phyloP scores from a whole-genome alignment of 2,329 filamentous ascomycete genomes.

The Harringtonia aguacate region DNA sequence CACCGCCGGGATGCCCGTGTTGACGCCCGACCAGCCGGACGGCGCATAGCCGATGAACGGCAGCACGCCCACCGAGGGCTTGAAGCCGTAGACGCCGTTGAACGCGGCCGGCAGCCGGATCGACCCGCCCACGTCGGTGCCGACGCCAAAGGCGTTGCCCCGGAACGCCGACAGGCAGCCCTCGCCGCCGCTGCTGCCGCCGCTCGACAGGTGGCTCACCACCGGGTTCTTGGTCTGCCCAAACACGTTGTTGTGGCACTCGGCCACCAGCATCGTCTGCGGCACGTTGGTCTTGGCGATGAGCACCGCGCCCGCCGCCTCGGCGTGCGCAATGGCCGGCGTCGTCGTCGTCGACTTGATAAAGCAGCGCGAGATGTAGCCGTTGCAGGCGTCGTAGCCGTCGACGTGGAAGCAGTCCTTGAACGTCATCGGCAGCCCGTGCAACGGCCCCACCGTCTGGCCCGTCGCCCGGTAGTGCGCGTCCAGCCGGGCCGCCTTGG shows the following conservation, averaged over 20 bases:
- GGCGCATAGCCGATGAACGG: constrained; percentile 11
- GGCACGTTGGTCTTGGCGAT: constrained; percentile 16
- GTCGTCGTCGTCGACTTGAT: constrained; percentile 10
- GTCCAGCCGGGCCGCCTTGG: constrained; percentile 21
- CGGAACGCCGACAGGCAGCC: constrained; percentile 22
- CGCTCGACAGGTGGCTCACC: constrained; percentile 21
- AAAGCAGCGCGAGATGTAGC: constrained; percentile 7
- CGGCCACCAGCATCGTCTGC: constrained; percentile 17
- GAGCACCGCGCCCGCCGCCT: constrained; percentile 19
- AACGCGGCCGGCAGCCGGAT: constrained; percentile 20
- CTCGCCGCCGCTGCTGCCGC: constrained; percentile 27
- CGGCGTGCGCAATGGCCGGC: constrained; percentile 15
- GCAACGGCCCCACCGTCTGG: constrained; percentile 23
- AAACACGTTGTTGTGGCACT: constrained; percentile 26
- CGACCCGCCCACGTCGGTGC: constrained; percentile 19
- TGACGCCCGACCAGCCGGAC: constrained; percentile 9
- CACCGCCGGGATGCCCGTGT: constrained; percentile 9
- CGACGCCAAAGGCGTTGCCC: constrained; percentile 36
- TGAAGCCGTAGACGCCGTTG: constrained; percentile 21
- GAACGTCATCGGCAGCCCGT: constrained; percentile 28
- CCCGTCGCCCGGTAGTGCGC: constrained; percentile 18
- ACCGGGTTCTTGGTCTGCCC: constrained; percentile 24
- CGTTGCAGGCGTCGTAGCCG: constrained; percentile 8
- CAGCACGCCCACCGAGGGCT: constrained; percentile 15
- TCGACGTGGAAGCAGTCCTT: constrained; percentile 11